Conservation (phyloP, 2,329 filamentous ascomycete genomes). For the Hymenotorrendiella dingleyae region DNA sequence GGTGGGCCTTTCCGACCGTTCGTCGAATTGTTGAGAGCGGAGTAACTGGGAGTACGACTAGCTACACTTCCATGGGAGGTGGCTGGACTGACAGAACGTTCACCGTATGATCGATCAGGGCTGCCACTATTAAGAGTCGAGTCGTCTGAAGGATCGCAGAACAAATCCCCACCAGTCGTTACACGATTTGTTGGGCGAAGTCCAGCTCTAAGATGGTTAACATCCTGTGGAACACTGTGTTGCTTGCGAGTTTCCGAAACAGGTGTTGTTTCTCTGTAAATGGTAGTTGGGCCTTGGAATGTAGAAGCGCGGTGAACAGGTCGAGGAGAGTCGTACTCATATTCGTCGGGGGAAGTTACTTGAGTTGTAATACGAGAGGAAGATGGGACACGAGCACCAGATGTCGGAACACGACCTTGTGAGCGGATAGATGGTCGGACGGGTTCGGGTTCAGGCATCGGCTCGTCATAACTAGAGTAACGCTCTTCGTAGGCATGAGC, state of each 20-base stretch:
- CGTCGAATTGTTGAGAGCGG: slow-evolving; percentile 31
- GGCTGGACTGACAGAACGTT: slow-evolving; percentile 48
- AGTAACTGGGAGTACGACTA: slow-evolving; percentile 46
- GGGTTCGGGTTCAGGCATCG: slow-evolving; percentile 37
- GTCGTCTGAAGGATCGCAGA: slow-evolving; percentile 45
- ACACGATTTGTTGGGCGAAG: slow-evolving; percentile 28
- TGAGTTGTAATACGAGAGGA: slow-evolving; percentile 18
- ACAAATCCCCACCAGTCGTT: slow-evolving; percentile 36
- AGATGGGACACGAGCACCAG: too few relatives aligned
- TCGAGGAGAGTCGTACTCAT: slow-evolving; percentile 29
- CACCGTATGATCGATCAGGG: slow-evolving; percentile 42
- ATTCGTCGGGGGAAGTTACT: slow-evolving; percentile 24
- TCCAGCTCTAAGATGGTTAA: slow-evolving; percentile 34
- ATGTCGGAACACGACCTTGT: slow-evolving; percentile 23
- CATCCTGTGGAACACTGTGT: slow-evolving; percentile 42
- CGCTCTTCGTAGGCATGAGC: slow-evolving; percentile 58
- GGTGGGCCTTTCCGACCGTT: slow-evolving; percentile 47
- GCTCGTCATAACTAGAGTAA: slow-evolving; percentile 48
- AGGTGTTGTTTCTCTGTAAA: slow-evolving; percentile 45
- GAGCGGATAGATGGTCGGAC: slow-evolving; percentile 48
- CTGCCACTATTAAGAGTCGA: slow-evolving; percentile 42
- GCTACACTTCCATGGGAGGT: slow-evolving; percentile 44
- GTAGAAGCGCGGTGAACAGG: slow-evolving; percentile 46
- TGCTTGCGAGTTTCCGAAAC: slow-evolving; percentile 43
- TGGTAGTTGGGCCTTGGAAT: slow-evolving; percentile 50